Base-by-base conservation (phyloP, 1,284 basidiomycete species). In the Cutaneotrichosporon curvatum region DNA sequence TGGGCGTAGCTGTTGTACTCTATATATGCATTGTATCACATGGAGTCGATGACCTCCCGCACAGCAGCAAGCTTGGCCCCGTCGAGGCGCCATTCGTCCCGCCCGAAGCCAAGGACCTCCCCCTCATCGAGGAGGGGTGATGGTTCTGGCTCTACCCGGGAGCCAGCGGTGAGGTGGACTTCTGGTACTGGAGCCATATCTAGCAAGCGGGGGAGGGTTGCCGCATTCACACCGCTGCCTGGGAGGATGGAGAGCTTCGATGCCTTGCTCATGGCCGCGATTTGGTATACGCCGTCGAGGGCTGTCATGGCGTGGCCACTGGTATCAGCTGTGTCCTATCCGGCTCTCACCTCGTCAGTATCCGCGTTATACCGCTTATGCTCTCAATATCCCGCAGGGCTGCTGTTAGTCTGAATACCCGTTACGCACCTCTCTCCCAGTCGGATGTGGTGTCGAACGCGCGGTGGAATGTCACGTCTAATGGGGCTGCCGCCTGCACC, bases 401-500 rank as follows among this genome's bases (percentile, higher is more conserved):
- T 85, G 40, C 23, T n/a, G n/a, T n/a, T n/a, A n/a, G n/a, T n/a
- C n/a, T n/a, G n/a, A n/a, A n/a, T n/a, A n/a, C n/a, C n/a, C n/a
- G n/a, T n/a, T n/a, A 56, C 48, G 25, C 18, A 51, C 53, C 48
- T 37, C 37, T 21, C 34, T 35, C 35, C 56, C 76, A 68, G 61
- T 84, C 75, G 38, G 67, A 65, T 4, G 79, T 78, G 80, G 87
- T 81, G 62, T 88, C 86, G 58, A 87, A 83, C 15, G 86, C 86
- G 45, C 86, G 75, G 62, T 88, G 86, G 62, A 88, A 88, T 55
- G 83, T 86, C 28, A 86, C 85, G 86, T 36, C 20, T 49, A 85
- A 59, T 1, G 81, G 81, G 16, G 70, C 57, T 15, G 83, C 81
- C 43, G 77, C 79, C 31, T 77, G 72, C 11, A 79, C 76, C 4